phyloP scores from a whole-genome alignment of 768 basidiomycete genomes.

The Lactarius akahatsu region DNA sequence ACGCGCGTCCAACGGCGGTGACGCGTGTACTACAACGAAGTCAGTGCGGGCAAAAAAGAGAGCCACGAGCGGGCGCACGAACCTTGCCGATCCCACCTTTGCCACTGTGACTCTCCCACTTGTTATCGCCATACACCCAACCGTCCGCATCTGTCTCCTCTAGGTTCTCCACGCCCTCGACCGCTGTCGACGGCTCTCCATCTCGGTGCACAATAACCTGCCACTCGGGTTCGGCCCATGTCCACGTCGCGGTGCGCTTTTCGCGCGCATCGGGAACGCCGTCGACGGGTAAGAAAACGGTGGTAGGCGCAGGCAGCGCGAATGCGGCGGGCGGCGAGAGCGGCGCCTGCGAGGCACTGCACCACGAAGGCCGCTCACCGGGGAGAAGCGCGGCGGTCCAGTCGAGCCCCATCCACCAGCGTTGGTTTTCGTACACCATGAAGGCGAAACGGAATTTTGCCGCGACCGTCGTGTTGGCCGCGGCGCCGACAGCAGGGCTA shows the following conservation, averaged over 20 bases:
- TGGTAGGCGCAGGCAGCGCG: conserved; percentile 59
- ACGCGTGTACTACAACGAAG: conserved; percentile 67
- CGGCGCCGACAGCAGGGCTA: conserved; percentile 37
- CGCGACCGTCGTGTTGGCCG: conserved; percentile 8
- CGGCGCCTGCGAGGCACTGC: conserved; percentile 52
- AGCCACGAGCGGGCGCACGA: conserved; percentile 19
- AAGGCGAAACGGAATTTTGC: conserved; percentile 69
- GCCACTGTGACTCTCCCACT: conserved; percentile 78
- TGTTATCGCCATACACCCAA: conserved; percentile 94
- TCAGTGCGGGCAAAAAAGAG: neutral
- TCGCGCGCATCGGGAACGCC: conserved; percentile 43
- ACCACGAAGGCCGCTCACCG: conserved; percentile 89
- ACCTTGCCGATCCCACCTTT: conserved; percentile 89
- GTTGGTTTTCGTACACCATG: conserved; percentile 90
- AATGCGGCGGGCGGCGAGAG: conserved; percentile 72
- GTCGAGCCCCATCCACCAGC: conserved; percentile 98
- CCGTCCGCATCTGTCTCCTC: conserved; percentile 77
- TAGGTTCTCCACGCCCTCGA: conserved; percentile 43
- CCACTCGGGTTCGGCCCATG: conserved; percentile 94
- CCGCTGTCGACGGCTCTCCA: conserved; percentile 41
- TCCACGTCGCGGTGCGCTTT: conserved; percentile 78
- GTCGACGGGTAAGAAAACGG: conserved; percentile 50
- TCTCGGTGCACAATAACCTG: conserved; percentile 62
- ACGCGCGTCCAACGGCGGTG: conserved; percentile 85
- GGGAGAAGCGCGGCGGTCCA: conserved; percentile 94